phyloP scores from a whole-genome alignment of 768 basidiomycete species.

The Macrolepiota albuminosa region DNA sequence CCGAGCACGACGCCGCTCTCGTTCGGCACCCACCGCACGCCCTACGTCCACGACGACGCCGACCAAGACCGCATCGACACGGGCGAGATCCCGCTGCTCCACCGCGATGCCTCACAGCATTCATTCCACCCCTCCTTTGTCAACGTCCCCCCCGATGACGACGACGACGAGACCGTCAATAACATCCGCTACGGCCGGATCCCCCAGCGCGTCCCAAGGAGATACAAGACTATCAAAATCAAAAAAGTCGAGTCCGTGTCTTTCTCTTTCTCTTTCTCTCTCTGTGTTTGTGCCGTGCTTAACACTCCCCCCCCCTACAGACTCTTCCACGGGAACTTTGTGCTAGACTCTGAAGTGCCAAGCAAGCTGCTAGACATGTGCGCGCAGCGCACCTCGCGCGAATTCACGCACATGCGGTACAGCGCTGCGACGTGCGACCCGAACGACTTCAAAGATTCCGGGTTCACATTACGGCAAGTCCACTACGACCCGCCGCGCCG shows the following conservation, averaged over 20 bases:
- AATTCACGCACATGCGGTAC: conserved; percentile 96
- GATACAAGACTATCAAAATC: conserved; percentile 93
- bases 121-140: conserved; percentile 20
- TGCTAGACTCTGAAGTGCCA: conserved; percentile 86
- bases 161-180: conserved; percentile 27
- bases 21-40: conserved; percentile 14
- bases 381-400: conserved; percentile 69
- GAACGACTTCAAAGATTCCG: conserved; percentile 77
- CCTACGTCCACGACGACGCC: conserved; percentile 37
- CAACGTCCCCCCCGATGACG: conserved; percentile 7
- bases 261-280: not conserved
- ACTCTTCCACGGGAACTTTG: conserved; percentile 90
- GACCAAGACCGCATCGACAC: conserved; percentile 41
- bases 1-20: conserved; percentile 17
- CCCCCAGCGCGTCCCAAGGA: conserved; percentile 82
- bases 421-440: conserved; percentile 95
- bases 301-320: conserved; percentile 23
- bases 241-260: conserved; percentile 78
- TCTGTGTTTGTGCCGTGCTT: too few relatives aligned
- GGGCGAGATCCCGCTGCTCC: conserved; percentile 66
- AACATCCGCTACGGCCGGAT: conserved; percentile 88
- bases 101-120: conserved; percentile 31
- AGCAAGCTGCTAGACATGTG: conserved; percentile 88
- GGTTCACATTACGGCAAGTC: conserved; percentile 87
- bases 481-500: conserved; percentile 87